These are phyloP conservation scores for Pholiota conissans DNA, from an alignment of 768 basidiomycete genomes.

Conservation along the genomic window DNA sequence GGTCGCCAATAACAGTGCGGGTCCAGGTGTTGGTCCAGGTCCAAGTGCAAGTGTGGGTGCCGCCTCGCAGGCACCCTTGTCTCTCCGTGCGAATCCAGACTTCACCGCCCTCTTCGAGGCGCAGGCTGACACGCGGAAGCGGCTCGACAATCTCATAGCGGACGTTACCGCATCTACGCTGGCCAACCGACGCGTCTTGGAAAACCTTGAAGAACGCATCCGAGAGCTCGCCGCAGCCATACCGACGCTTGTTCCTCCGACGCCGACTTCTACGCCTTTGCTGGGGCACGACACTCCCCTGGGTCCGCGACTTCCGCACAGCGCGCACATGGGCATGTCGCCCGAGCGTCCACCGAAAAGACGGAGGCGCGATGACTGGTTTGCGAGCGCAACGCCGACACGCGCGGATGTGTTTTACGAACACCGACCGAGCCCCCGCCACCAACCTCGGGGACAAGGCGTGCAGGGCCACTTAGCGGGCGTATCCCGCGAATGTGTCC, in stretches of 20 bases:
- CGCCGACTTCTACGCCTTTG: neutral
- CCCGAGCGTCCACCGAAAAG: neutral
- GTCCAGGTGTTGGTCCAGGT: neutral
- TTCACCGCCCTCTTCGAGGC: conserved; percentile 1
- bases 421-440: neutral
- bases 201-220: neutral
- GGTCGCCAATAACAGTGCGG: neutral
- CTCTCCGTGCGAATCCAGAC: neutral
- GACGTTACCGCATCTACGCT: neutral
- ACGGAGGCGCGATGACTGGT: neutral
- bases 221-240: neutral
- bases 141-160: conserved; percentile 1
- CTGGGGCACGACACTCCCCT: neutral
- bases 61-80: neutral
- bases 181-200: neutral
- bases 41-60: too few species aligned
- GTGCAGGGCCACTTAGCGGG: neutral
- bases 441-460: neutral
- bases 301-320: neutral
- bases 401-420: neutral
- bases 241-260: neutral
- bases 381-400: neutral
- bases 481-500: neutral
- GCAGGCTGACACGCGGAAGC: conserved; percentile 4
- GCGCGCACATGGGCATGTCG: neutral